A percentile compares a stretch with the other conserved stretches of the same genome.
Evolutionary conservation across 2,329 filamentous ascomycete species (phyloP).

Genomic region (Sphaerulina vaccinii): DNA sequence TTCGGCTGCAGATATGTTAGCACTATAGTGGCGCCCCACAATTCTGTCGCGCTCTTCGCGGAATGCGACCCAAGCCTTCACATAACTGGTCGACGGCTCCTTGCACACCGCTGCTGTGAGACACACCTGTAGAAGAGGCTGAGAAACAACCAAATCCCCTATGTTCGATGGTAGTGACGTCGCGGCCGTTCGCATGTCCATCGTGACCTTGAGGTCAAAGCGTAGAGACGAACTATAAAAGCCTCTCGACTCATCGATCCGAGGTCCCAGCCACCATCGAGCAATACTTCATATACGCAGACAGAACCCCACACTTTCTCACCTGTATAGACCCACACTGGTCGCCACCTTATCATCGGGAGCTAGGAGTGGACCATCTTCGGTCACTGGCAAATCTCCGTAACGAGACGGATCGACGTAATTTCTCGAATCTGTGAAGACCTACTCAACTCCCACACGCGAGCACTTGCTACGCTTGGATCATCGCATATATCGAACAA

Average conservation of each 20-base stretch:
- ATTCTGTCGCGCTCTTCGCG: background rate
- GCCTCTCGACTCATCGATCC: slow-evolving; percentile 8
- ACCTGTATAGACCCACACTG: slow-evolving; percentile 11
- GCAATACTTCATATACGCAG: background rate
- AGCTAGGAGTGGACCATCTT: background rate
- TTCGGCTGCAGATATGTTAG: background rate
- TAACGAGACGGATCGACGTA: background rate
- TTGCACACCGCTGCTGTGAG: slow-evolving; percentile 10
- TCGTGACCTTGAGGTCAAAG: slow-evolving; percentile 9
- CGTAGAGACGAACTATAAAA: slow-evolving; percentile 7
- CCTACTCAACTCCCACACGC: background rate
- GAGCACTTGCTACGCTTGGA: background rate
- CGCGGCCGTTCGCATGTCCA: background rate
- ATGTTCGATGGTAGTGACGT: background rate
- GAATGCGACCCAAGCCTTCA: background rate
- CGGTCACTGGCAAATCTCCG: background rate
- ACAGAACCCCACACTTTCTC: slow-evolving; percentile 3
- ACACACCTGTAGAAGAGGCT: background rate
- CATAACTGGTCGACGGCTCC: background rate
- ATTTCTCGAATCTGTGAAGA: background rate
- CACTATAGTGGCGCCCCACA: background rate
- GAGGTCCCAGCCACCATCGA: slow-evolving; percentile 8
- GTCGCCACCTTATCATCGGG: background rate
- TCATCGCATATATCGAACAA: background rate
- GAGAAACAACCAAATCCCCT: background rate